A percentile compares a stretch with the other conserved stretches of the same genome.
These are phyloP conservation scores for Cyclotella choctawhatcheeana DNA, from an alignment of 108 stramenopile genomes.

Conservation along the genomic window DNA sequence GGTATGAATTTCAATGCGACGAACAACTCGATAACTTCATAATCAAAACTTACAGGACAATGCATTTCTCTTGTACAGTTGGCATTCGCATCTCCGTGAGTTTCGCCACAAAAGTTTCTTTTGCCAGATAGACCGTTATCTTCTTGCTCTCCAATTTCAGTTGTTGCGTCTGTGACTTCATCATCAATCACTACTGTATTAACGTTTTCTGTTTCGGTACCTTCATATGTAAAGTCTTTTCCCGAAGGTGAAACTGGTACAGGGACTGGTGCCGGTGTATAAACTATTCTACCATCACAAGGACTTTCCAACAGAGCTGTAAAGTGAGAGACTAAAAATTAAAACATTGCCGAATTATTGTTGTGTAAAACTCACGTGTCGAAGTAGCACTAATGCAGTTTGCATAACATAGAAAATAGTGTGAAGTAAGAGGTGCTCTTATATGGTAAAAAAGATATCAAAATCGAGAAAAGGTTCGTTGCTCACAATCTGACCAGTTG, in stretches of 20 bases:
- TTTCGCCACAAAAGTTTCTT: conserved; percentile 39
- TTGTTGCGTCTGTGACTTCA: background rate
- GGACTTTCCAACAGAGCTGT: no score
- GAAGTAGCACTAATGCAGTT: conserved; percentile 22
- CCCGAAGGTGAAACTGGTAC: background rate
- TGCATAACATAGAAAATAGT: background rate
- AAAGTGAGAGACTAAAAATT: no score
- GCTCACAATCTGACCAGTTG: conserved; percentile 19
- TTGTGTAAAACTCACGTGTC: conserved; percentile 24
- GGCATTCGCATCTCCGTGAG: conserved; percentile 1
- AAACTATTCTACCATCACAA: conserved; percentile 12
- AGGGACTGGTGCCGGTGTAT: background rate
- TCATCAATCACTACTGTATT: background rate
- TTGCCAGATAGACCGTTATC: background rate
- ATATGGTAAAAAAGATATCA: background rate
- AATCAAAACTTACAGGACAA: conserved; percentile 30
- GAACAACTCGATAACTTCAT: background rate
- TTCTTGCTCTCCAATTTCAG: background rate
- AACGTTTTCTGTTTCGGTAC: background rate
- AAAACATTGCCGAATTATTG: no score
- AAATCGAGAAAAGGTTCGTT: no score
- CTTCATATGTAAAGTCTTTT: background rate
- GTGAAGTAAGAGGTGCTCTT: background rate
- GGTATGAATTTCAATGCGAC: background rate
- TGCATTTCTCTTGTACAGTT: conserved; percentile 25